phyloP scores from a whole-genome alignment of 768 basidiomycete genomes.

The Mycena leptocephala region DNA sequence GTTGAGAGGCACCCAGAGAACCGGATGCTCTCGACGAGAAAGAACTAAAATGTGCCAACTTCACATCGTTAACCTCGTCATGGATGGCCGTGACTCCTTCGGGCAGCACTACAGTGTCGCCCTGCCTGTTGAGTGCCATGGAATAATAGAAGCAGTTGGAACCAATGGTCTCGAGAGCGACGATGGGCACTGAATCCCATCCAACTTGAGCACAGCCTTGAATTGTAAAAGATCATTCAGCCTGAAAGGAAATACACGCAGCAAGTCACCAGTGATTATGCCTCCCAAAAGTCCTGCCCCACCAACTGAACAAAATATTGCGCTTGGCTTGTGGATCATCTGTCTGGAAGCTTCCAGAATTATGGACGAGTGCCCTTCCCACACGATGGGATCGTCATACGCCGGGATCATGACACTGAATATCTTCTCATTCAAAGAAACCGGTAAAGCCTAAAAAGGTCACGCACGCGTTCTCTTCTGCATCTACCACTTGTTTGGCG shows the following conservation, averaged over 20 bases:
- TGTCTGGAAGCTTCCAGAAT: slow-evolving; percentile 74
- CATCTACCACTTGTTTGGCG: slow-evolving; percentile 63
- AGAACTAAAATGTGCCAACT: slow-evolving; percentile 69
- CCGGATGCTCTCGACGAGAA: slow-evolving; percentile 78
- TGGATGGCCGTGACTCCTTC: slow-evolving; percentile 59
- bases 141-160: slow-evolving; percentile 85
- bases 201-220: slow-evolving; percentile 74
- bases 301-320: slow-evolving; percentile 86
- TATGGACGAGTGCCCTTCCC: slow-evolving; percentile 88
- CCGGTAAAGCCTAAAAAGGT: not conserved
- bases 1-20: slow-evolving; percentile 81
- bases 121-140: slow-evolving; percentile 69
- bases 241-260: not conserved
- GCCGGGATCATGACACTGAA: slow-evolving; percentile 81
- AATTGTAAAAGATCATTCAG: slow-evolving; percentile 51
- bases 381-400: slow-evolving; percentile 78
- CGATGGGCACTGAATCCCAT: slow-evolving; percentile 79
- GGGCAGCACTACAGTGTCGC: slow-evolving; percentile 52
- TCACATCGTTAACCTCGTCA: slow-evolving; percentile 61
- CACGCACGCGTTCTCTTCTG: slow-evolving; percentile 69
- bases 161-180: slow-evolving; percentile 81
- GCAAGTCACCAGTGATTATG: slow-evolving; percentile 43
- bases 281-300: slow-evolving; percentile 84
- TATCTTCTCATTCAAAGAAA: not conserved
- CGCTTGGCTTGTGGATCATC: slow-evolving; percentile 71